phyloP scores from a whole-genome alignment of 2,329 filamentous ascomycete genomes.

The Mariannaea elegans region DNA sequence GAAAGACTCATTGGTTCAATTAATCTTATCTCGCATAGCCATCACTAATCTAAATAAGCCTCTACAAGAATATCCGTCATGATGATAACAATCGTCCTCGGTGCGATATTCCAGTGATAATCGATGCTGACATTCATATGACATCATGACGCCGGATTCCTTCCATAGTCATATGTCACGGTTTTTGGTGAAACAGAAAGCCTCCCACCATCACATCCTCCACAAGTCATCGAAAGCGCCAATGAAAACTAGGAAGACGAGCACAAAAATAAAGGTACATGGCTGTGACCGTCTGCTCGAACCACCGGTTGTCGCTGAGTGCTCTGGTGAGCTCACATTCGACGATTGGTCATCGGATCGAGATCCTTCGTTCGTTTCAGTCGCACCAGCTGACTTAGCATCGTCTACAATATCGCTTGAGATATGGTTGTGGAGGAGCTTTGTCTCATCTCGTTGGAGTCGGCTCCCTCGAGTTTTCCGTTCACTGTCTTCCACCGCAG shows the following conservation, averaged over 20 bases:
- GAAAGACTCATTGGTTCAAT: not conserved
- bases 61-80: conserved; percentile 27
- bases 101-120: conserved; percentile 28
- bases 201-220: not conserved
- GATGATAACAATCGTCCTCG: conserved; percentile 27
- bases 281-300: not conserved
- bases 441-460: conserved; percentile 1
- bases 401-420: not conserved
- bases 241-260: conserved; percentile 2
- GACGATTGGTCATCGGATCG: conserved; percentile 2
- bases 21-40: conserved; percentile 19
- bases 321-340: not conserved
- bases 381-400: not conserved
- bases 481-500: not conserved
- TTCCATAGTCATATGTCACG: not conserved
- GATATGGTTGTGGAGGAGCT: not conserved
- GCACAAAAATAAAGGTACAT: not conserved
- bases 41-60: conserved; percentile 26
- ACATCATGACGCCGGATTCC: not conserved
- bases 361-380: not conserved
- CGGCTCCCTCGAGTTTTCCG: not conserved
- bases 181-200: not conserved
- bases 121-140: conserved; percentile 23
- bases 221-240: not conserved
- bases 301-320: conserved; percentile 1